Base-by-base conservation (phyloP, 2,329 filamentous ascomycete genomes). In the Aphanocladium album region DNA sequence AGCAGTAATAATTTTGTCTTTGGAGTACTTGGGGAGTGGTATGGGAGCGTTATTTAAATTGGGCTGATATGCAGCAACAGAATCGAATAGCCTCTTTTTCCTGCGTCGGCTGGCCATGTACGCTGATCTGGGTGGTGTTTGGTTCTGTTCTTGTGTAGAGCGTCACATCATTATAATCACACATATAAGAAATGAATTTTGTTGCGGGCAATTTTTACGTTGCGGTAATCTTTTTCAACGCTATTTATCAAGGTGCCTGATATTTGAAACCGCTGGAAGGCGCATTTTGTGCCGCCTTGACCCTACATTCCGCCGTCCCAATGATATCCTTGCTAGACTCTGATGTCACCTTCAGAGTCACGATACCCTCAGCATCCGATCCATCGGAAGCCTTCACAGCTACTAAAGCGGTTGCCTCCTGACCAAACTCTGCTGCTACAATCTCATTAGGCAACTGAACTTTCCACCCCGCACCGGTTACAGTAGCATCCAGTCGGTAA, bases 391-490 rank as follows among this genome's bases (percentile, higher is more conserved):
- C 74, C 2, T 65, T 72, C 1, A 80, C 78, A 2, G 78, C 79
- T 0, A 82, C 77, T 14, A 70, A 70, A 3, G 76, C 76, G 4
- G 62, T 70, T 1, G 72, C 73, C 9, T 65, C 67, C 52, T 73
- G 68, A 0, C 78, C 80, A 41, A 76, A 79, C 55, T 73, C 69
- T 0, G 76, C 78, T 1, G 72, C 68, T 8, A 77, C 74, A 37
- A 79, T 62, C 4, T 69, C 71, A 54, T 77, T 78, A 12, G 73
- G 71, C 17, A 82, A 59, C 59, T 72, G 77, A 1, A 79, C 75
- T 9, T 68, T 70, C 80, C 80, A 83, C 0, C 80, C 80, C 2
- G 73, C 67, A 14, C 75, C 76, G 6, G 77, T 71, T 3, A 81
- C 72, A 52, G 71, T 64, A 1, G 77, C 78, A 19, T 69, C 72